These are phyloP conservation scores for Peronosclerospora sorghi DNA, from an alignment of 352 stramenopile species.

Conservation along the genomic window DNA sequence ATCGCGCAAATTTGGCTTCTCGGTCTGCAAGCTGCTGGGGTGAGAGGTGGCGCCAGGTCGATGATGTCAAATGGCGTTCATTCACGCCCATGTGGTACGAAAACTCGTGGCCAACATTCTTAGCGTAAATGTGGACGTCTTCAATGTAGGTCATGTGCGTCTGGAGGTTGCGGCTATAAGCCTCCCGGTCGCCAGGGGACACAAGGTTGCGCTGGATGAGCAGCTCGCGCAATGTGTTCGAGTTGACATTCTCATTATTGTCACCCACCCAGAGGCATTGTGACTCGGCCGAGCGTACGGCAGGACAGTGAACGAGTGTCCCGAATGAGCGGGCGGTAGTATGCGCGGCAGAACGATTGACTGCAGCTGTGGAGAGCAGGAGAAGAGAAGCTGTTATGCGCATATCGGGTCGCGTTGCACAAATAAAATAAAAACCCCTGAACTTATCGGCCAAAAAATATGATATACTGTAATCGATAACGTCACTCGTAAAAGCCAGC, in stretches of 20 bases:
- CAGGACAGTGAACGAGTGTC: conserved; percentile 37
- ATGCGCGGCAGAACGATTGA: neutral
- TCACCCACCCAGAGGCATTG: conserved; percentile 50
- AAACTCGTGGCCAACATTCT: conserved; percentile 43
- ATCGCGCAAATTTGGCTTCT: conserved; percentile 28
- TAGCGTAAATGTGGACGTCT: conserved; percentile 50
- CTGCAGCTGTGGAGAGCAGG: conserved; percentile 5
- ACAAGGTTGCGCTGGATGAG: conserved; percentile 31
- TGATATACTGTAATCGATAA: no score
- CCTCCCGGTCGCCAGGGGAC: conserved; percentile 15
- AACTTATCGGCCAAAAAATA: no score
- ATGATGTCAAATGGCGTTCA: conserved; percentile 44
- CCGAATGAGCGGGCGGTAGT: conserved; percentile 25
- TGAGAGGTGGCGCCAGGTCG: conserved; percentile 23
- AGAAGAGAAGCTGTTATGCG: conserved; percentile 13
- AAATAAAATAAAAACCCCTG: no score
- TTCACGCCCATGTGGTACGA: conserved; percentile 63
- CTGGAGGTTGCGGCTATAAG: conserved; percentile 40
- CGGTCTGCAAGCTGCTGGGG: conserved; percentile 49
- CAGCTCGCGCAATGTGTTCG: conserved; percentile 31
- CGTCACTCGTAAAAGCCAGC: no score
- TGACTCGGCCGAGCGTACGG: conserved; percentile 9
- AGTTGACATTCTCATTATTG: conserved; percentile 25
- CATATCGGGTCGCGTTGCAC: conserved; percentile 5
- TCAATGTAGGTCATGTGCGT: conserved; percentile 72